Conservation (phyloP, 768 basidiomycete genomes). For the Neoboletus subvelutipes region DNA sequence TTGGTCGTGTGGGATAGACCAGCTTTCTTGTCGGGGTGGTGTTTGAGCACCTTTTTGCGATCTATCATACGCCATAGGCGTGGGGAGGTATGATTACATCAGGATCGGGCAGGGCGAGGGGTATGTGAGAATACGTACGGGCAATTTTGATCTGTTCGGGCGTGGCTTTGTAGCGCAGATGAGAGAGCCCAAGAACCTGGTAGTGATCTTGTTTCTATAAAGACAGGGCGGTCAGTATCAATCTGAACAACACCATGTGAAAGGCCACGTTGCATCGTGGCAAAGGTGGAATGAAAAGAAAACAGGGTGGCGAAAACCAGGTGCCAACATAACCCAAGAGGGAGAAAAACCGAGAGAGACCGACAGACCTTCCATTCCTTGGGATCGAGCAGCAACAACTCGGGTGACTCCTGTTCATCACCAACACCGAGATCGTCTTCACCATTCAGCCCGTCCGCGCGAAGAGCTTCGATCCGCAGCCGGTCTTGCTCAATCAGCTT, state of each 20-base stretch:
- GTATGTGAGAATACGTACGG: constrained; percentile 55
- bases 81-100: constrained; percentile 1
- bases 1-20: constrained; percentile 78
- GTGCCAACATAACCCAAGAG: no score
- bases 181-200: constrained; percentile 91
- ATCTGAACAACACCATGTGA: not conserved
- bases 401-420: constrained; percentile 78
- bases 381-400: constrained; percentile 76
- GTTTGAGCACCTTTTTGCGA: constrained; percentile 97
- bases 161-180: constrained; percentile 82
- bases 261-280: not conserved
- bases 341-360: not conserved
- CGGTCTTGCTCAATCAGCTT: constrained; percentile 55
- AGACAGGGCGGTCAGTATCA: constrained; percentile 8
- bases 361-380: constrained; percentile 93
- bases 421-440: constrained; percentile 93
- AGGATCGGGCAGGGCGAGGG: constrained; percentile 15
- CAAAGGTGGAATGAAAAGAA: no score
- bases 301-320: not conserved
- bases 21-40: constrained; percentile 97
- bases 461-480: constrained; percentile 49
- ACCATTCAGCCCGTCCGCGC: constrained; percentile 44
- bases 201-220: constrained; percentile 96
- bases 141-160: constrained; percentile 94
- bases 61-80: constrained; percentile 47